Evolutionary conservation across 169 alveolate genomes (phyloP).

Genomic region (Cryptosporidium bovis): DNA sequence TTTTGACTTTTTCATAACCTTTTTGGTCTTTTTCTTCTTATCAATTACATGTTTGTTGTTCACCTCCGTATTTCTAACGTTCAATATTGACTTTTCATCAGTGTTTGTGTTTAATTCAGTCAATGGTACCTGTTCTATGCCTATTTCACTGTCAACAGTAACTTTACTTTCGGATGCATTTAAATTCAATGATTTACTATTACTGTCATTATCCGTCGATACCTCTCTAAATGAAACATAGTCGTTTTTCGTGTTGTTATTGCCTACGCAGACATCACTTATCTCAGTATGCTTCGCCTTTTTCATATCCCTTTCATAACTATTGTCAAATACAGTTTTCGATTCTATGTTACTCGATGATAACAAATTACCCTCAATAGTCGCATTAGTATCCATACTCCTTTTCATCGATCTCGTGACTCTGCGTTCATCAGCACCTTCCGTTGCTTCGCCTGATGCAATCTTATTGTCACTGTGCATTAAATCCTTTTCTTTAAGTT

Average conservation of each 20-base stretch:
- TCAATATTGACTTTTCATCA: not conserved
- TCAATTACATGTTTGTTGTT: not conserved
- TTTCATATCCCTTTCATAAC: not conserved
- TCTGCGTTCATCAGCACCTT: constrained; percentile 31
- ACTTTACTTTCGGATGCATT: not conserved
- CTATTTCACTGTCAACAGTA: not conserved
- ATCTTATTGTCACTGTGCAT: too few species aligned
- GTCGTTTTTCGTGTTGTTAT: too few species aligned
- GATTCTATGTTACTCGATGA: not conserved
- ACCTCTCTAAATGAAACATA: too few species aligned
- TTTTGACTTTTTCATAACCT: constrained; percentile 37
- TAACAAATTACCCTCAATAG: too few species aligned
- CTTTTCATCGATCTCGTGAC: constrained; percentile 65
- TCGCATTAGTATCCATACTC: constrained; percentile 9
- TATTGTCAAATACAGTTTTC: not conserved
- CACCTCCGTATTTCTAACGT: not conserved
- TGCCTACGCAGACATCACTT: too few species aligned
- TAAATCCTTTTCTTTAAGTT: too few species aligned
- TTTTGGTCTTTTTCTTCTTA: constrained; percentile 21
- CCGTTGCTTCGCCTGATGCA: not conserved
- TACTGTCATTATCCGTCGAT: too few species aligned
- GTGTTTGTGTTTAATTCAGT: not conserved
- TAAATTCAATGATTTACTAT: too few species aligned
- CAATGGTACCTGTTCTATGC: too few species aligned
- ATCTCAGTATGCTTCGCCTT: not conserved